Percentiles rank a stretch among this genome's conserved stretches.
phyloP scores from a whole-genome alignment of 1,284 basidiomycete genomes.

The Lignosus rhinocerotis region DNA sequence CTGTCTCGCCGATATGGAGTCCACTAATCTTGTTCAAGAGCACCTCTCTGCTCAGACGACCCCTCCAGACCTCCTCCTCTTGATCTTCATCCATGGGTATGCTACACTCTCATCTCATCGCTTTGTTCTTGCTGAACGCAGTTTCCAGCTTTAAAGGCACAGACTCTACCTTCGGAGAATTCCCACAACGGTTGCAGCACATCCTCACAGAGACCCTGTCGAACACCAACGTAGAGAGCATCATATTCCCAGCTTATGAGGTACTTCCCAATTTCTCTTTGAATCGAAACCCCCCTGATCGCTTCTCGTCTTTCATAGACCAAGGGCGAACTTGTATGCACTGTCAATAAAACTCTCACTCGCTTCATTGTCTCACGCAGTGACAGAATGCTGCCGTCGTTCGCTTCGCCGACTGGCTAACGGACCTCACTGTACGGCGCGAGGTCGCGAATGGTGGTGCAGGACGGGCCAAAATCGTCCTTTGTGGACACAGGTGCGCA shows the following conservation, averaged over 20 bases:
- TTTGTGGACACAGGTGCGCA: conserved; percentile 86
- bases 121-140: background rate
- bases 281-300: conserved; percentile 9
- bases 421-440: conserved; percentile 74
- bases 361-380: background rate
- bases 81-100: conserved; percentile 51
- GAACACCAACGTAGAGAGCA: conserved; percentile 63
- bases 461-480: conserved; percentile 77
- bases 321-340: conserved; percentile 80
- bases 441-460: conserved; percentile 78
- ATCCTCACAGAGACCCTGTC: conserved; percentile 63
- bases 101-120: background rate
- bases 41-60: conserved; percentile 9
- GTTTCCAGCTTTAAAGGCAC: conserved; percentile 66
- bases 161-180: conserved; percentile 75
- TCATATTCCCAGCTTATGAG: conserved; percentile 90
- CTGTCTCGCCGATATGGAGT: conserved; percentile 9
- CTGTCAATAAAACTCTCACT: background rate
- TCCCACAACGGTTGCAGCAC: conserved; percentile 78
- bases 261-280: conserved; percentile 40
- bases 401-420: conserved; percentile 88
- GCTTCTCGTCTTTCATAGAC: conserved; percentile 47
- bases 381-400: conserved; percentile 76
- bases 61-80: conserved; percentile 47
- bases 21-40: background rate